Evolutionary conservation across 345 rosid species (phyloP).

Genomic region (Eucalyptus polyanthemos): DNA sequence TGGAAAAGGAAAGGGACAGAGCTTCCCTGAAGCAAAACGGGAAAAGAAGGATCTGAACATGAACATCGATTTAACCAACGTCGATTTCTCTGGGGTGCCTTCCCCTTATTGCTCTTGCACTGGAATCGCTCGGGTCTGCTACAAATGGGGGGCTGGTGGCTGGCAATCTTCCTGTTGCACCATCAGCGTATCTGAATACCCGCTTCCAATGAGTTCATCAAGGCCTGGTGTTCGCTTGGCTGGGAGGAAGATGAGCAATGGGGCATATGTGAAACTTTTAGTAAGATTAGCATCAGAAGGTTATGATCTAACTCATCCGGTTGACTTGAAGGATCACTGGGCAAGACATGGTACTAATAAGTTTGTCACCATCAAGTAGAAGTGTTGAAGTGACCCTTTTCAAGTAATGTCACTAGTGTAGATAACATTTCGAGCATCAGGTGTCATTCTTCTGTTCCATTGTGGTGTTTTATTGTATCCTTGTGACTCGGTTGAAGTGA

Average conservation of each 20-base stretch:
- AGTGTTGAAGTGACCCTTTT: background rate
- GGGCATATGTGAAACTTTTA: slow-evolving; percentile 52
- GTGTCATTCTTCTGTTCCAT: background rate
- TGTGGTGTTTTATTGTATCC: background rate
- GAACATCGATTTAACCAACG: slow-evolving; percentile 15
- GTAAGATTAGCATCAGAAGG: slow-evolving; percentile 46
- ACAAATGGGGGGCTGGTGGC: slow-evolving; percentile 61
- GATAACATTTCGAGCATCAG: background rate
- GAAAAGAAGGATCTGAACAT: slow-evolving; percentile 37
- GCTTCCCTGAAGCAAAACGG: slow-evolving; percentile 24
- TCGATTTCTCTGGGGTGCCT: slow-evolving; percentile 41
- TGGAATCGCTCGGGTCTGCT: slow-evolving; percentile 37
- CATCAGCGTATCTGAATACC: slow-evolving; percentile 31
- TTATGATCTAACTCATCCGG: slow-evolving; percentile 33
- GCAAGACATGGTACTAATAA: slow-evolving; percentile 69
- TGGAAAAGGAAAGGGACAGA: slow-evolving; percentile 11
- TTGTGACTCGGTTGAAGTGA: background rate
- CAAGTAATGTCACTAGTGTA: background rate
- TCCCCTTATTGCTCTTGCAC: slow-evolving; percentile 62
- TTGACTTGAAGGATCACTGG: slow-evolving; percentile 62
- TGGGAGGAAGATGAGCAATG: slow-evolving; percentile 71
- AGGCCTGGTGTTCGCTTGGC: slow-evolving; percentile 49
- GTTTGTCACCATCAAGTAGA: slow-evolving; percentile 56
- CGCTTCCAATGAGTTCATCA: slow-evolving; percentile 50
- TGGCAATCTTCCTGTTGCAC: slow-evolving; percentile 80